phyloP scores from a whole-genome alignment of 2,329 filamentous ascomycete species.

The Remersonia thermophila region DNA sequence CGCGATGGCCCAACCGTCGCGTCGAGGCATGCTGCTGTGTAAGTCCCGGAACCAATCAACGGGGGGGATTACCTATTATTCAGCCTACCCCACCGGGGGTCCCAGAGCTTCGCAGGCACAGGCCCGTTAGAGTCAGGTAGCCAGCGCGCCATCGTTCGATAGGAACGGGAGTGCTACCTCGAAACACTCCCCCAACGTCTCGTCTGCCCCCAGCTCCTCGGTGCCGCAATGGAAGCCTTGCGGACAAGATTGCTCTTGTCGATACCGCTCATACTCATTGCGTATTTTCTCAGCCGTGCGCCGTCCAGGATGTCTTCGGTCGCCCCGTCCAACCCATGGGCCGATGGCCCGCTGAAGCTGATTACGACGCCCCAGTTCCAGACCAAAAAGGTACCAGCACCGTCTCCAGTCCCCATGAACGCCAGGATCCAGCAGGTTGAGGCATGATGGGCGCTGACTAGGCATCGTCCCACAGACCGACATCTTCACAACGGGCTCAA shows the following conservation, averaged over 20 bases:
- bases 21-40: too few relatives aligned
- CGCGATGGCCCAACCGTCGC: too few relatives aligned
- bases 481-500: constrained; percentile 45
- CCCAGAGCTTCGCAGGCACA: too few relatives aligned
- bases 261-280: constrained; percentile 19
- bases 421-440: too few relatives aligned
- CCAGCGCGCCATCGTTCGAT: too few relatives aligned
- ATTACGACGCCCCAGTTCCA: constrained; percentile 41
- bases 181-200: too few relatives aligned
- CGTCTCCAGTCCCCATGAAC: too few relatives aligned
- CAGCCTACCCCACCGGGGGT: too few relatives aligned
- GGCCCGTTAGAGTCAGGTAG: too few relatives aligned
- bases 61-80: too few relatives aligned
- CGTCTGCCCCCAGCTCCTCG: background rate
- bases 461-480: constrained; percentile 37
- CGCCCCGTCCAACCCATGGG: constrained; percentile 32
- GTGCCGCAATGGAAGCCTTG: constrained; percentile 10
- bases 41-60: too few relatives aligned
- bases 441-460: background rate
- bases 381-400: constrained; percentile 41
- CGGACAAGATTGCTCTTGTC: constrained; percentile 12
- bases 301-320: constrained; percentile 28
- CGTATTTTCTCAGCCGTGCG: constrained; percentile 25
- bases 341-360: constrained; percentile 41
- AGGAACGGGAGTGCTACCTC: too few relatives aligned